A percentile compares a stretch with the other conserved stretches of the same genome.
phyloP scores from a whole-genome alignment of 345 rosid species.

The Ceriops tagal region DNA sequence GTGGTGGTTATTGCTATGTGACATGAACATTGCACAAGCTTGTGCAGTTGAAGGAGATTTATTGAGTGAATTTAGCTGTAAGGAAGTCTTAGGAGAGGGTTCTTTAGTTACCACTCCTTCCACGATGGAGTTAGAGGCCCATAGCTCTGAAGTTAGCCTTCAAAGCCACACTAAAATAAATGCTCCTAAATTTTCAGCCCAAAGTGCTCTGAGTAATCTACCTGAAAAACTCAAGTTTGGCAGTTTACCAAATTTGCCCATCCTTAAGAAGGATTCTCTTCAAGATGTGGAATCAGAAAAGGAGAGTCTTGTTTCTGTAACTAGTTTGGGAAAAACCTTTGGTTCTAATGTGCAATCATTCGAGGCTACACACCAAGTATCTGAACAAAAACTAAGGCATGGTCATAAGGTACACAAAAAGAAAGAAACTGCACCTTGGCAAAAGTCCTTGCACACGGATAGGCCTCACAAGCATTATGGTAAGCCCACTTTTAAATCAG shows the following conservation, averaged over 20 bases:
- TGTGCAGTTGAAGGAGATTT: conserved; percentile 27
- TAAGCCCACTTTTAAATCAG: conserved; percentile 18
- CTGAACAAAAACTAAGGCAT: conserved; percentile 22
- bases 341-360: conserved; percentile 12
- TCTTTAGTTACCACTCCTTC: conserved; percentile 7
- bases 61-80: conserved; percentile 8
- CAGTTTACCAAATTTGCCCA: conserved; percentile 14
- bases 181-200: conserved; percentile 21
- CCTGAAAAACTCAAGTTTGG: conserved; percentile 22
- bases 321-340: conserved; percentile 6
- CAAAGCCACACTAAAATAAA: conserved; percentile 29
- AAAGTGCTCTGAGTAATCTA: neutral
- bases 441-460: conserved; percentile 18
- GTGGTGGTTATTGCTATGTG: conserved; percentile 38
- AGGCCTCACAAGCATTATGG: conserved; percentile 16
- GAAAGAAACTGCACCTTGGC: conserved; percentile 18
- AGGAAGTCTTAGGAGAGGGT: conserved; percentile 10
- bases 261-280: conserved; percentile 8
- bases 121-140: conserved; percentile 4
- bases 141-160: conserved; percentile 9
- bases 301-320: conserved; percentile 14
- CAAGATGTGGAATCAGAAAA: conserved; percentile 10
- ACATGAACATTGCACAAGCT: conserved; percentile 32
- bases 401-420: conserved; percentile 20
- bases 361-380: conserved; percentile 16